These are phyloP conservation scores for Syncephalastrum sp. DNA, from an alignment of 371 early-diverging fungal species.

Conservation along the genomic window DNA sequence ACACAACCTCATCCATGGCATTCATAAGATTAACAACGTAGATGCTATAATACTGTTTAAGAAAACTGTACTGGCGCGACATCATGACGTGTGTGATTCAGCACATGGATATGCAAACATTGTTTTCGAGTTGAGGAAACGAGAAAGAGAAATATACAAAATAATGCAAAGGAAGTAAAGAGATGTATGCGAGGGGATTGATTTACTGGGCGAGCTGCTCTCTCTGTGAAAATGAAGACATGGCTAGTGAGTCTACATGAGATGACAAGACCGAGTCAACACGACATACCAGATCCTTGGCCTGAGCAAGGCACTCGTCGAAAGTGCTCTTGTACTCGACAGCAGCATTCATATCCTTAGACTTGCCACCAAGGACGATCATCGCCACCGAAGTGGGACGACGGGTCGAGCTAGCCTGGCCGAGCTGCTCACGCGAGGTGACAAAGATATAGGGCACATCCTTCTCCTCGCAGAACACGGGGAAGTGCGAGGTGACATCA, in stretches of 20 bases:
- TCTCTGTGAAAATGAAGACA: background rate
- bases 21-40: too few relatives aligned
- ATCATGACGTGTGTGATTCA: too few relatives aligned
- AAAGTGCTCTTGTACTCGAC: conserved; percentile 85
- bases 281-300: conserved; percentile 63
- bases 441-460: conserved; percentile 90
- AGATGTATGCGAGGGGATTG: background rate
- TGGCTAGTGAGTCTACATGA: too few relatives aligned
- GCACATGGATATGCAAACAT: too few relatives aligned
- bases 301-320: conserved; percentile 69
- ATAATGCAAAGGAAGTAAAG: too few relatives aligned
- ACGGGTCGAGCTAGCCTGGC: conserved; percentile 89
- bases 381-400: conserved; percentile 93
- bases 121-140: too few relatives aligned
- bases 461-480: conserved; percentile 96
- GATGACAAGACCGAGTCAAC: too few relatives aligned
- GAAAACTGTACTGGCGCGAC: too few relatives aligned
- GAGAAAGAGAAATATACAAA: too few relatives aligned
- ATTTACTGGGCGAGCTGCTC: background rate
- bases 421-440: conserved; percentile 91
- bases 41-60: too few relatives aligned
- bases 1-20: too few relatives aligned
- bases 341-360: conserved; percentile 63
- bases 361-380: conserved; percentile 82
- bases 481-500: conserved; percentile 97